Evolutionary conservation across 352 stramenopile genomes (phyloP).

Genomic region (Phytophthora citrophthora): DNA sequence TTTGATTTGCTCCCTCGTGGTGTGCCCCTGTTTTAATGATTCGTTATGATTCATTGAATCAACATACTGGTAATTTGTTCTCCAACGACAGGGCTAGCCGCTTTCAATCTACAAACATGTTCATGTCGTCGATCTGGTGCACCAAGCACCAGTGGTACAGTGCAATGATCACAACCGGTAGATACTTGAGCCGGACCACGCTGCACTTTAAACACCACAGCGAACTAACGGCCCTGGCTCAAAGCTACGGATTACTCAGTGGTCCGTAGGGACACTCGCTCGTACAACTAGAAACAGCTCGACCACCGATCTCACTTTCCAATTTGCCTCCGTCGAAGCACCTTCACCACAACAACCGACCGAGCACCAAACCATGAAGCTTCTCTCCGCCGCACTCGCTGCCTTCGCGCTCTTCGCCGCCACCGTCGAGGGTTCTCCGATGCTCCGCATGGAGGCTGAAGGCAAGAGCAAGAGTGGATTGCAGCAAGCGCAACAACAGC

Average conservation of each 20-base stretch:
- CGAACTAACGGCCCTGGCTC: conserved; percentile 21
- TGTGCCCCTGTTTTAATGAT: no score
- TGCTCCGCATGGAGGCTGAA: conserved; percentile 14
- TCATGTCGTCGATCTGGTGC: no score
- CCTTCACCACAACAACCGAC: no score
- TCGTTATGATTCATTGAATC: no score
- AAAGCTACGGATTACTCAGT: conserved; percentile 6
- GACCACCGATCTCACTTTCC: neutral
- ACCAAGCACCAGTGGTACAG: no score
- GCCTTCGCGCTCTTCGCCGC: conserved; percentile 11
- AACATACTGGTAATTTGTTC: no score
- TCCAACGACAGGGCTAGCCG: no score
- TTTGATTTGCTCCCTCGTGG: neutral
- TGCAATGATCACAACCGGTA: neutral
- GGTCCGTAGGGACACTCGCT: neutral
- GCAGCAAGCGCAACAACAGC: conserved; percentile 7
- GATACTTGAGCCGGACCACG: neutral
- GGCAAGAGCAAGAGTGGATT: conserved; percentile 8
- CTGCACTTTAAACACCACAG: conserved; percentile 14
- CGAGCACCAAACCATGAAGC: neutral
- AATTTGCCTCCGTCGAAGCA: neutral
- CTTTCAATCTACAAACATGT: no score
- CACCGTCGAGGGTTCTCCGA: conserved; percentile 10
- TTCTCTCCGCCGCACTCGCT: conserved; percentile 4
- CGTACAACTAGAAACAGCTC: neutral